These are phyloP conservation scores for Phytopythium mirpurense DNA, from an alignment of 352 stramenopile species.

Conservation along the genomic window DNA sequence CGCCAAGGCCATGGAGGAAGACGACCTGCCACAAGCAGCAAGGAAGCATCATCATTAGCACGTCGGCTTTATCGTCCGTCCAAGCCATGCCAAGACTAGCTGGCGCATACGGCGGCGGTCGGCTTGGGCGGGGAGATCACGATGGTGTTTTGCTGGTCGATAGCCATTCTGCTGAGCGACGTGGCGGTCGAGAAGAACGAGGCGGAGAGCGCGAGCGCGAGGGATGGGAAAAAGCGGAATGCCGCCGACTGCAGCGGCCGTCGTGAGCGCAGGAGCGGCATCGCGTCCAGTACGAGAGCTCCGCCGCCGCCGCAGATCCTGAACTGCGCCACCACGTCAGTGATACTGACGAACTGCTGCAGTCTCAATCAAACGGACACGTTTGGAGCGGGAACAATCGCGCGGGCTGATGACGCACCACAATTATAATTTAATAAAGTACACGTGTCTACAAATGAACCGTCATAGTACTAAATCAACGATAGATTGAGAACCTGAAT, in stretches of 20 bases:
- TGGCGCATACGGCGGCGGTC: conserved; percentile 19
- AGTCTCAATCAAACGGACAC: no score
- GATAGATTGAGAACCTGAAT: background rate
- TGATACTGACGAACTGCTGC: background rate
- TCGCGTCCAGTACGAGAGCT: background rate
- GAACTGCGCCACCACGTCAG: background rate
- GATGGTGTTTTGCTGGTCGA: conserved; percentile 31
- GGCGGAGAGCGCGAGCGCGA: background rate
- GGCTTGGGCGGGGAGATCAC: conserved; percentile 25
- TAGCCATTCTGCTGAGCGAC: conserved; percentile 16
- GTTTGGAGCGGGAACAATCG: no score
- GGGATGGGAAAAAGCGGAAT: conserved; percentile 2
- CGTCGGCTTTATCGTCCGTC: background rate
- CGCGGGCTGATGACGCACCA: background rate
- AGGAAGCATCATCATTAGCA: background rate
- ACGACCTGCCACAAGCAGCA: conserved; percentile 29
- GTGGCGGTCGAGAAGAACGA: background rate
- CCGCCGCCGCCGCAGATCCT: background rate
- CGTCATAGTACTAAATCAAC: no score
- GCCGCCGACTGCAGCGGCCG: conserved; percentile 1
- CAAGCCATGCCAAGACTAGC: background rate
- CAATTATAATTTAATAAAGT: no score
- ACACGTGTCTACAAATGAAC: no score
- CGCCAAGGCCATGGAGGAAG: conserved; percentile 90
- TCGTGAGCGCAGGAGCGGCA: background rate